These are phyloP conservation scores for Termitomyces sp. DNA, from an alignment of 768 basidiomycete species.

Conservation along the genomic window DNA sequence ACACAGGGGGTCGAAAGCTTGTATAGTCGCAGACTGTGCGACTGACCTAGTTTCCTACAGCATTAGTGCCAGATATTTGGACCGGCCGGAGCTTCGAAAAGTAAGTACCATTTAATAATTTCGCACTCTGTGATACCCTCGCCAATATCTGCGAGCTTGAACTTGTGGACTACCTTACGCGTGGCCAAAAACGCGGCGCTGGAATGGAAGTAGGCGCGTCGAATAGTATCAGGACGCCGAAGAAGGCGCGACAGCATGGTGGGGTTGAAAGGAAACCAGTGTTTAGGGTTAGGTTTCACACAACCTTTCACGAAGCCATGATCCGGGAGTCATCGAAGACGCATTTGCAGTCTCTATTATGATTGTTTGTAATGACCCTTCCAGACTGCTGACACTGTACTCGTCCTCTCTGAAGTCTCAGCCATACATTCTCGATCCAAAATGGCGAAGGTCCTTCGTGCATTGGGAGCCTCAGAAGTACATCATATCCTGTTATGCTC, in stretches of 20 bases:
- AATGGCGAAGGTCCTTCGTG: no score
- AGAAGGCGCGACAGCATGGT: conserved; percentile 29
- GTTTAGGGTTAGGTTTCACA: conserved; percentile 16
- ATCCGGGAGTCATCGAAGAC: not conserved
- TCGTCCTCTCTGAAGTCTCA: no score
- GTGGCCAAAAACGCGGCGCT: conserved; percentile 23
- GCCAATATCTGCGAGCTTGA: conserved; percentile 82
- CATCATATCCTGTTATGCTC: no score
- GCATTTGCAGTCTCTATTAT: no score
- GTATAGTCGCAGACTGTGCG: conserved; percentile 40
- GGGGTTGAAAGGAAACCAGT: conserved; percentile 13
- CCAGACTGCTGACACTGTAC: no score
- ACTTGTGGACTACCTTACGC: conserved; percentile 42
- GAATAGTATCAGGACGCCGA: conserved; percentile 17
- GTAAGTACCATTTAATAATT: conserved; percentile 73
- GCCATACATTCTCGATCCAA: no score
- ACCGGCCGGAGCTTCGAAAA: conserved; percentile 23
- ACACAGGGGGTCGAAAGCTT: conserved; percentile 68
- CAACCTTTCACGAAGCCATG: not conserved
- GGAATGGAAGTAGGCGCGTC: conserved; percentile 25
- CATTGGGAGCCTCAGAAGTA: no score
- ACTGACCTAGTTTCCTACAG: conserved; percentile 48
- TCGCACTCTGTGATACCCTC: conserved; percentile 92
- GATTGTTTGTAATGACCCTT: no score
- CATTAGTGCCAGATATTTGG: conserved; percentile 1